These are phyloP conservation scores for Nepenthes mirabilis DNA, from an alignment of 148 eudicot species.

Conservation along the genomic window DNA sequence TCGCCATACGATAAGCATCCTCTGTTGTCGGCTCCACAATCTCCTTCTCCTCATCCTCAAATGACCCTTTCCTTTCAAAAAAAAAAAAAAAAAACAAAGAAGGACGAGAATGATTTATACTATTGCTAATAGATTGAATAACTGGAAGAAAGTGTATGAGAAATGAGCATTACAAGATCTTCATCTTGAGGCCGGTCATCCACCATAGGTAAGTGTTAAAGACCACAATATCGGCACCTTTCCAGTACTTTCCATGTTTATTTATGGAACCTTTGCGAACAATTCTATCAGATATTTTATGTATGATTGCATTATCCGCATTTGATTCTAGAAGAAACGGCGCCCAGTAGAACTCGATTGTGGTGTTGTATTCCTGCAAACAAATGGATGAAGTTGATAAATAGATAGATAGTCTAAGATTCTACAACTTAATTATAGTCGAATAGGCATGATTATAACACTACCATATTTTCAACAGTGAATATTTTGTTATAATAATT, in stretches of 20 bases:
- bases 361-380: constrained; percentile 73
- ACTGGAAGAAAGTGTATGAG: background rate
- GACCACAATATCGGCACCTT: constrained; percentile 85
- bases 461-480: no score
- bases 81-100: background rate
- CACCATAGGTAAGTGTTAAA: constrained; percentile 97
- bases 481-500: no score
- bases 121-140: background rate
- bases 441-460: no score
- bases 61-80: constrained; percentile 60
- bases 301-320: constrained; percentile 64
- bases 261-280: constrained; percentile 79
- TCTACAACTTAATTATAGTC: background rate
- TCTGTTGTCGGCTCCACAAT: constrained; percentile 59
- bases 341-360: constrained; percentile 97
- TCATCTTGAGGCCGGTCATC: constrained; percentile 82
- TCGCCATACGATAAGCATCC: constrained; percentile 73
- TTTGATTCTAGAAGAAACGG: constrained; percentile 90
- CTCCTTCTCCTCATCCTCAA: constrained; percentile 51
- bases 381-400: no score
- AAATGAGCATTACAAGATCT: constrained; percentile 46
- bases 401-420: no score
- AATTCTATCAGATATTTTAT: constrained; percentile 57
- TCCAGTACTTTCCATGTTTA: constrained; percentile 79
- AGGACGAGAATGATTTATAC: background rate